phyloP scores from a whole-genome alignment of 2,329 filamentous ascomycete genomes.

The Pseudogymnoascus sp. region DNA sequence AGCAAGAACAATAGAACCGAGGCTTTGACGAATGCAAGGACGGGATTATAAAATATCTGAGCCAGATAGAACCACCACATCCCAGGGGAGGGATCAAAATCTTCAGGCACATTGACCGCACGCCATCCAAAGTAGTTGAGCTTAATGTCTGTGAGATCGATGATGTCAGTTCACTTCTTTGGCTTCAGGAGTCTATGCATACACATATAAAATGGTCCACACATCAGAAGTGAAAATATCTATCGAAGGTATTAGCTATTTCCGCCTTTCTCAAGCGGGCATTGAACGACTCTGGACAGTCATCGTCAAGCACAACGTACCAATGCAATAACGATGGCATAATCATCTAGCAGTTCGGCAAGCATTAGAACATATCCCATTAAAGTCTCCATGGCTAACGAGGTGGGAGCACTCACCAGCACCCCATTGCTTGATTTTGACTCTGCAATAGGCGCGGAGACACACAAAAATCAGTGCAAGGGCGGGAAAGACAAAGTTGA shows the following conservation, averaged over 20 bases:
- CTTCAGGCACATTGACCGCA: conserved; percentile 1
- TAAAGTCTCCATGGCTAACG: conserved; percentile 1
- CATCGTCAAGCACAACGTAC: not conserved
- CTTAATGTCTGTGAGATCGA: conserved; percentile 17
- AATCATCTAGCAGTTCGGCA: not conserved
- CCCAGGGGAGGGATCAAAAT: not conserved
- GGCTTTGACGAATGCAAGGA: conserved; percentile 38
- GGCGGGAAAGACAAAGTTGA: conserved; percentile 29
- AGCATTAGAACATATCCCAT: not conserved
- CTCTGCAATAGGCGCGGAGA: conserved; percentile 24
- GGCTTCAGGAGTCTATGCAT: not conserved
- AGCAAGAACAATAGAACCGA: conserved; percentile 40
- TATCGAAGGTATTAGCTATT: not conserved
- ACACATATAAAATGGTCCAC: conserved; percentile 1
- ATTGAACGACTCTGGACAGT: not conserved
- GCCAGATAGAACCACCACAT: conserved; percentile 25
- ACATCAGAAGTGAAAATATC: not conserved
- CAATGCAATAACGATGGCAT: not conserved
- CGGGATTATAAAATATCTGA: conserved; percentile 38
- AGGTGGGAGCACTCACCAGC: conserved; percentile 20
- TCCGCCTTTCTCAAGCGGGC: not conserved
- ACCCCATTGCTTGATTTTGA: conserved; percentile 26
- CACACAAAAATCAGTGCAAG: conserved; percentile 24
- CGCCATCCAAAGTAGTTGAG: conserved; percentile 28
- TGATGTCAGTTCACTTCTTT: not conserved